Percentiles rank a stretch among this genome's conserved stretches.
Conservation (phyloP, 768 basidiomycete genomes). For the Psilocybe cubensis region DNA sequence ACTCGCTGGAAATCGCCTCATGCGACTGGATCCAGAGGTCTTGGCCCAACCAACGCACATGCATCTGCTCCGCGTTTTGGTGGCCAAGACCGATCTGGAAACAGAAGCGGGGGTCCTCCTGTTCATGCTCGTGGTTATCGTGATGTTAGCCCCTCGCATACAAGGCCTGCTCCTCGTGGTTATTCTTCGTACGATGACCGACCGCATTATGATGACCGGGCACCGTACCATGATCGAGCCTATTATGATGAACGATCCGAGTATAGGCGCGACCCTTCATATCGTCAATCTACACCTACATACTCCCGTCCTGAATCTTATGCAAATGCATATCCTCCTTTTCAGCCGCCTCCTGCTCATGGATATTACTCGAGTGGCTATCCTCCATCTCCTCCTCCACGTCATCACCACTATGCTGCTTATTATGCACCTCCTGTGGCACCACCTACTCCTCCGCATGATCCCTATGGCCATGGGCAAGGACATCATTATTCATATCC, state of each 20-base stretch:
- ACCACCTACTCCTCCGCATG: constrained; percentile 15
- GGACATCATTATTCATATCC: background rate
- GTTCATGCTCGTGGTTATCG: background rate
- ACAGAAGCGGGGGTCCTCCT: constrained; percentile 29
- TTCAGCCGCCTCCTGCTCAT: constrained; percentile 9
- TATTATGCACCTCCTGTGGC: constrained; percentile 17
- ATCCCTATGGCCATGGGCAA: constrained; percentile 1
- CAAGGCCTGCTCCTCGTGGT: constrained; percentile 1
- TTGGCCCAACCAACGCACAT: constrained; percentile 28
- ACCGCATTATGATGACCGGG: background rate
- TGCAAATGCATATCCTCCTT: constrained; percentile 14
- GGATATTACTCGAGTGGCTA: constrained; percentile 15
- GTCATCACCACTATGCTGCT: constrained; percentile 9
- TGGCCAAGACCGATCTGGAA: constrained; percentile 30
- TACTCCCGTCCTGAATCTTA: constrained; percentile 20
- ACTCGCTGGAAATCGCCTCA: constrained; percentile 28
- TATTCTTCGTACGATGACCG: constrained; percentile 18
- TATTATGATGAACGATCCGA: constrained; percentile 19
- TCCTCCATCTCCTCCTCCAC: constrained; percentile 14
- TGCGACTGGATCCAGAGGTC: constrained; percentile 31
- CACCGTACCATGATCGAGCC: background rate
- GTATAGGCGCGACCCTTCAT: constrained; percentile 17
- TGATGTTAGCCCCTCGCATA: background rate
- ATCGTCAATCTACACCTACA: constrained; percentile 12
- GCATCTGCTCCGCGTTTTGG: constrained; percentile 26